Percentiles rank a stretch among this genome's conserved stretches.
phyloP scores from a whole-genome alignment of 2,329 filamentous ascomycete species.

The Scortechinia acanthostroma region DNA sequence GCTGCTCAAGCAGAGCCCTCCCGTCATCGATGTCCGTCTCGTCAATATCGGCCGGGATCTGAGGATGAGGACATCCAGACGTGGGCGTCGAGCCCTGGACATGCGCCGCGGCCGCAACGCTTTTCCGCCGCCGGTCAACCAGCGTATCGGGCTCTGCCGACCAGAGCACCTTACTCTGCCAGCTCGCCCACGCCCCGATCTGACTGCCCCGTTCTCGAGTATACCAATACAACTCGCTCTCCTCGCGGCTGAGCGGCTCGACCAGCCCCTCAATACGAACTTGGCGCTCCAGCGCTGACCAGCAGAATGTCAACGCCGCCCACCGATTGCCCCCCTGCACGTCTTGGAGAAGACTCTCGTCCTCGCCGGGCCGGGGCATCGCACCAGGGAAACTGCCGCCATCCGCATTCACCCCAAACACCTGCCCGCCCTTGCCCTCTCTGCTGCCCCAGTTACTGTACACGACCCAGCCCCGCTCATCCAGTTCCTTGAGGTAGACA shows the following conservation, averaged over 20 bases:
- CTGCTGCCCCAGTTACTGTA: conserved; percentile 89
- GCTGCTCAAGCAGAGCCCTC: conserved; percentile 65
- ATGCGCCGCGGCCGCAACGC: conserved; percentile 7
- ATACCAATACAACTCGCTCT: conserved; percentile 66
- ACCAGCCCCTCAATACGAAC: conserved; percentile 78
- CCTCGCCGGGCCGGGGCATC: neutral
- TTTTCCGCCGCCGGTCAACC: conserved; percentile 9
- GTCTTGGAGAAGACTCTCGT: conserved; percentile 37
- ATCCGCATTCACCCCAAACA: neutral
- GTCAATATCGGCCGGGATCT: conserved; percentile 10
- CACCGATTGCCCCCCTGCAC: conserved; percentile 66
- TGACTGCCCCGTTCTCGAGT: conserved; percentile 71
- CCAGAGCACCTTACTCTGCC: conserved; percentile 72
- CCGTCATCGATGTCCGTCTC: conserved; percentile 49
- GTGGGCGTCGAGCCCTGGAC: conserved; percentile 7
- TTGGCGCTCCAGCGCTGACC: conserved; percentile 79
- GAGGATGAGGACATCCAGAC: conserved; percentile 11
- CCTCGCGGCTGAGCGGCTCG: conserved; percentile 58
- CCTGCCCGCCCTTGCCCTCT: conserved; percentile 35
- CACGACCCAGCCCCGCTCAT: conserved; percentile 66
- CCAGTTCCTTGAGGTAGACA: conserved; percentile 94
- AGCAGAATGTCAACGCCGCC: conserved; percentile 85
- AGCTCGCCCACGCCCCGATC: conserved; percentile 87
- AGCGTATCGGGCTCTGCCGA: conserved; percentile 20
- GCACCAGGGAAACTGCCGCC: neutral